Base-by-base conservation (phyloP, 2,329 filamentous ascomycete genomes). In the Fusarium sororula region DNA sequence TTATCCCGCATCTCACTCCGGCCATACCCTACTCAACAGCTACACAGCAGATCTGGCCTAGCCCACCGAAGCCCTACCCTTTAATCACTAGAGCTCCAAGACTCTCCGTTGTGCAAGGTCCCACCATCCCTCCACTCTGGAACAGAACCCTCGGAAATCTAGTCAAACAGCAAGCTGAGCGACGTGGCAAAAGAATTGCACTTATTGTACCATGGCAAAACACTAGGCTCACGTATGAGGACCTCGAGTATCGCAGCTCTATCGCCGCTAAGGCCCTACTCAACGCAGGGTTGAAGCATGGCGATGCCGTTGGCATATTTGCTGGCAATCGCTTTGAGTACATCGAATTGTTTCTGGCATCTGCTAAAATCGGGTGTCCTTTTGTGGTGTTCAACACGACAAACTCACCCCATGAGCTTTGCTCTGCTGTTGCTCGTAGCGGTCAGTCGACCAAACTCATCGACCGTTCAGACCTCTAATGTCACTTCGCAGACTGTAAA, bases 1-100 rank as follows among this genome's bases (percentile, higher is more conserved):
- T 32, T 1, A 24, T 13, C 22, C 9, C 15, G 4, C 22, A 11
- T n/a, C 28, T n/a, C 5, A n/a, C 10, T 24, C 6, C 10, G 0
- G 5, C 47, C 4, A 32, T 30, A n/a, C 2, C 15, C 28, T 50
- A 32, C 47, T 50, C 47, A 24, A 50, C 47, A 0, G 6, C 20
- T 4, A 7, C 20, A 7, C 28, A 50, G 28, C 10, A 22, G 30
- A 32, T 32, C 30, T 32, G 12, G 5, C 13, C 30, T 32, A 32
- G 30, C 13, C 30, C 30, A 32, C 30, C 30, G 30, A 5, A 32
- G 30, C 30, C 30, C 30, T 32, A 13, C 30, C 30, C 12, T 13
- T 32, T 32, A 32, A 5, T 32, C 30, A 6, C 28, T 18, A 13
- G 4, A 26, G n/a, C 4, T 17, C 13, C n/a, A 6, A 30, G 12